Base-by-base conservation (phyloP, 2,329 filamentous ascomycete genomes). In the Ophiocordyceps robertsii region DNA sequence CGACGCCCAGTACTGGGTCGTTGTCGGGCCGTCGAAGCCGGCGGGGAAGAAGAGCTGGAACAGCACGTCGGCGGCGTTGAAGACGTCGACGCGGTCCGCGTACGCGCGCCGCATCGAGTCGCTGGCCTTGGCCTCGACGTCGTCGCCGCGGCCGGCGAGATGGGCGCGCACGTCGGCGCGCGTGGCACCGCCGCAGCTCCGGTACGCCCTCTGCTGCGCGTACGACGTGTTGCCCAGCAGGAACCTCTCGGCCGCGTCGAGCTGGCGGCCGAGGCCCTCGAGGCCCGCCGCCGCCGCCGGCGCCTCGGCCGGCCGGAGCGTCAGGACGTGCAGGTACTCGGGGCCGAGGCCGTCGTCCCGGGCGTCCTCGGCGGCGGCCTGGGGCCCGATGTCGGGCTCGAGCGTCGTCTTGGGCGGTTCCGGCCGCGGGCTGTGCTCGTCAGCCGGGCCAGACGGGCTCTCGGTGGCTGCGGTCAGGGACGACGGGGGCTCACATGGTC, bases 1-100 rank as follows among this genome's bases (percentile, higher is more conserved):
- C n/a, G 66, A 62, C 2, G 65, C 68, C 68, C 67, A 71, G 42
- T 60, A 70, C 42, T 66, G 68, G 6, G 46, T 44, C 1, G 56
- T 55, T 3, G 64, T 69, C 0, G 64, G 59, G 0, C 59, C 60
- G 9, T 60, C 49, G 19, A 60, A 59, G 2, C 51, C 44, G 0
- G 49, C 32, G 1, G 68, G 66, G 8, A 70, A 52, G 44, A 70
- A 72, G 32, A 69, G 62, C 8, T 53, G 52, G 45, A 67, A 68
- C 1, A 69, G 30, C 2, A 53, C 45, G 31, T 68, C 61, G 2
- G 61, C 60, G 29, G 56, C 57, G 44, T 68, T 68, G 43, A 66
- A 62, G 1, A 70, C 48, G 29, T 64, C 64, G 9, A 66, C 48
- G 2, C 54, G 54, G 10, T 54, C 53, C 21, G 65, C 59, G 21